Conservation (phyloP, 2,329 filamentous ascomycete genomes). For the Pestalotiopsis sp. region DNA sequence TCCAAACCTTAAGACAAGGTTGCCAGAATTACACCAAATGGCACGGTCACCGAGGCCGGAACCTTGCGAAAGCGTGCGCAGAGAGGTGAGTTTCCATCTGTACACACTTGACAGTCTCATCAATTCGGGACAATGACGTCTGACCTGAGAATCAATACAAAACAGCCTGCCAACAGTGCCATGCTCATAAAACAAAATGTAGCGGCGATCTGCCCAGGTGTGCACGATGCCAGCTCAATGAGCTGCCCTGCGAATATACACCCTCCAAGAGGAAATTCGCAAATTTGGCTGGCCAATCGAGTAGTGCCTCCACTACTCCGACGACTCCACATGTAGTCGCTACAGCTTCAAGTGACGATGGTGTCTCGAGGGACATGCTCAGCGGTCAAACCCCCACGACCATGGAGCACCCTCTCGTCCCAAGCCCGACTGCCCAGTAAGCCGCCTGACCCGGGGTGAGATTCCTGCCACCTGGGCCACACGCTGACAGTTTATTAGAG, state of each 20-base stretch:
- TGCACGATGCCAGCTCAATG: constrained; percentile 35
- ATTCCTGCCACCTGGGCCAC: not conserved
- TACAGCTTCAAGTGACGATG: not conserved
- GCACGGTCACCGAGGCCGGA: constrained; percentile 42
- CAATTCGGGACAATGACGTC: not conserved
- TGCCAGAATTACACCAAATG: constrained; percentile 38
- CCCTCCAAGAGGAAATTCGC: constrained; percentile 38
- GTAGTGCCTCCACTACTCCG: constrained; percentile 7
- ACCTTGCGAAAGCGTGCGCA: constrained; percentile 42
- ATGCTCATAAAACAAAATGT: constrained; percentile 43
- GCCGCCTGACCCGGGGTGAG: not conserved
- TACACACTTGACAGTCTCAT: not conserved
- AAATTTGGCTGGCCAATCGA: constrained; percentile 24
- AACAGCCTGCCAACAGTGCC: constrained; percentile 38
- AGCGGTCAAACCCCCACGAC: not conserved
- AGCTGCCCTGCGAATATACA: constrained; percentile 40
- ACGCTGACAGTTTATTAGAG: constrained; percentile 18
- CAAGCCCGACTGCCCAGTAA: constrained; percentile 23
- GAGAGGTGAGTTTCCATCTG: constrained; percentile 21
- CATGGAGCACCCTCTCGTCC: constrained; percentile 6
- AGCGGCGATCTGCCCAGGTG: constrained; percentile 41
- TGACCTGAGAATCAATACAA: not conserved
- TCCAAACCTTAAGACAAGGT: constrained; percentile 26
- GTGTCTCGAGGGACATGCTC: not conserved
- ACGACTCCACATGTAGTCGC: constrained; percentile 5